phyloP scores from a whole-genome alignment of 768 basidiomycete genomes.

The Inosperma sp. region DNA sequence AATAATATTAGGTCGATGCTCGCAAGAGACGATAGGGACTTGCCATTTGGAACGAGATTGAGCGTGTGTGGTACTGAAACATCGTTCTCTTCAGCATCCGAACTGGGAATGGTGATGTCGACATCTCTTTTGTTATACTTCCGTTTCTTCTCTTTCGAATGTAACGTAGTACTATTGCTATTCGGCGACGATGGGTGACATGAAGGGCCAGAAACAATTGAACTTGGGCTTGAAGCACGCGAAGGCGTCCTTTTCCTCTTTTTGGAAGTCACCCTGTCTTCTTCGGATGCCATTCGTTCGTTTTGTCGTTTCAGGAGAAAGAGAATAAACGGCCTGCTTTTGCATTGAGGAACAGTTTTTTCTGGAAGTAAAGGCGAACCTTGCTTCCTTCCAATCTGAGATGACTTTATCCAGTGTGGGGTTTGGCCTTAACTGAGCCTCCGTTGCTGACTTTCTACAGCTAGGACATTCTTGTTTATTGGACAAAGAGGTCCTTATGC shows the following conservation, averaged over 20 bases:
- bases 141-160: conserved; percentile 8
- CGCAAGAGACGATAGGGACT: neutral
- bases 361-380: too few relatives aligned
- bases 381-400: conserved; percentile 63
- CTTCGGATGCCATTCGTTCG: conserved; percentile 8
- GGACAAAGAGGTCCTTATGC: conserved; percentile 57
- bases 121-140: conserved; percentile 19
- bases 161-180: neutral
- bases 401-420: conserved; percentile 66
- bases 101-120: conserved; percentile 28
- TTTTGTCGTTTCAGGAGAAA: conserved; percentile 37
- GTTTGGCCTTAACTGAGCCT: conserved; percentile 64
- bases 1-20: neutral
- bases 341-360: too few relatives aligned
- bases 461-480: conserved; percentile 66
- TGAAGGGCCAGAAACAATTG: conserved; percentile 26
- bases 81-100: conserved; percentile 34
- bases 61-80: conserved; percentile 5
- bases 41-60: conserved; percentile 18
- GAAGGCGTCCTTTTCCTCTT: conserved; percentile 33
- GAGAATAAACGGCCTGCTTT: conserved; percentile 42
- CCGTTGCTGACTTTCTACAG: conserved; percentile 56
- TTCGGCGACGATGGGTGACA: conserved; percentile 7
- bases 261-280: conserved; percentile 22
- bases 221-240: conserved; percentile 23